phyloP scores from a whole-genome alignment of 305 asterid species.

The Ajuga reptans region DNA sequence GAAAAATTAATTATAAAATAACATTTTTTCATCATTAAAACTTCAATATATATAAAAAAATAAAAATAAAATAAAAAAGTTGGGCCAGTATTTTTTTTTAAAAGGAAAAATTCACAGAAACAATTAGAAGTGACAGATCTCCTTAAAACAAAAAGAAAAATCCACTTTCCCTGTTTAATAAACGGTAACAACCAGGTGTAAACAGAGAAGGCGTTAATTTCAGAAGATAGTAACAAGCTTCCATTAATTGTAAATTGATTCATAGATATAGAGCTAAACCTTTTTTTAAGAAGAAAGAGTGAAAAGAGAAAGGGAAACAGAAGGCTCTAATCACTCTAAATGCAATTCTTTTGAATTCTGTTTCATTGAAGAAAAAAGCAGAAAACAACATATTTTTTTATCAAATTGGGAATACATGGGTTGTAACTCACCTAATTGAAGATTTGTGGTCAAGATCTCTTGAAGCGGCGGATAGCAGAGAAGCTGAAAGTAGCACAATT shows the following conservation, averaged over 20 bases:
- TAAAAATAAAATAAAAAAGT: too few species aligned
- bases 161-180: neutral
- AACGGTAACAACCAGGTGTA: slow-evolving; percentile 5
- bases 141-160: neutral
- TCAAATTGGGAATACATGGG: neutral
- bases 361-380: neutral
- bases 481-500: slow-evolving; percentile 23
- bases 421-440: slow-evolving; percentile 32
- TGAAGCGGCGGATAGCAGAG: slow-evolving; percentile 39
- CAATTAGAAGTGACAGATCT: slow-evolving; percentile 31
- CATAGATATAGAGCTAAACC: neutral
- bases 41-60: too few species aligned
- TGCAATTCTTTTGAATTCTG: slow-evolving; percentile 12
- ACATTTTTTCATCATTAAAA: too few species aligned
- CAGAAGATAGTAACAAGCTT: neutral
- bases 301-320: neutral
- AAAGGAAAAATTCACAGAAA: slow-evolving; percentile 1
- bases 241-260: slow-evolving; percentile 11
- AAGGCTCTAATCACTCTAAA: neutral
- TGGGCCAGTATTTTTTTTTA: too few species aligned
- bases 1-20: neutral
- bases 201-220: neutral
- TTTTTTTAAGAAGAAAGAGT: neutral
- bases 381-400: neutral
- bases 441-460: slow-evolving; percentile 49